These are phyloP conservation scores for Dendrobium officinale DNA, from an alignment of 106 monocot genomes.

Conservation along the genomic window DNA sequence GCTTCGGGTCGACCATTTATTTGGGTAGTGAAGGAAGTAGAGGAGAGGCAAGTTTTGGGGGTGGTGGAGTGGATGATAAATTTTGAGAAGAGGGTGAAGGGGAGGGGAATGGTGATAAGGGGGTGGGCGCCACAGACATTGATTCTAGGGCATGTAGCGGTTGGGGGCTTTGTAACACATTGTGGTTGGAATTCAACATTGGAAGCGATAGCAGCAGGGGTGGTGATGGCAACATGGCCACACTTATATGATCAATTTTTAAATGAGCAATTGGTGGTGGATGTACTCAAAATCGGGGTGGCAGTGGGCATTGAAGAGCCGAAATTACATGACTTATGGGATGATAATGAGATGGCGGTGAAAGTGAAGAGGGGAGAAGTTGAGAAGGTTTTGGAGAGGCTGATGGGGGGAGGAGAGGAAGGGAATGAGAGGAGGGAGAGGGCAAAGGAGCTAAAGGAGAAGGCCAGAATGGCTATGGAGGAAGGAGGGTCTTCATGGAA, in stretches of 20 bases:
- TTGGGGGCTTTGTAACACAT: slow-evolving; percentile 19
- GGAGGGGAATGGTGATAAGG: slow-evolving; percentile 12
- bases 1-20: slow-evolving; percentile 6
- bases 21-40: slow-evolving; percentile 10
- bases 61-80: slow-evolving; percentile 8
- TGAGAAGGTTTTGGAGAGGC: background rate
- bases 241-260: slow-evolving; percentile 18
- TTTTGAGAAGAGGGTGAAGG: background rate
- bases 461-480: background rate
- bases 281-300: slow-evolving; percentile 12
- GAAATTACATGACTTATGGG: background rate
- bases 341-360: too few species aligned
- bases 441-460: background rate
- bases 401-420: slow-evolving; percentile 5
- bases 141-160: slow-evolving; percentile 27
- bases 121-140: slow-evolving; percentile 22
- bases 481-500: slow-evolving; percentile 4
- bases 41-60: background rate
- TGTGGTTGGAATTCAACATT: background rate
- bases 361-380: background rate
- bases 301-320: background rate
- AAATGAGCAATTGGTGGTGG: slow-evolving; percentile 14
- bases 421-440: background rate
- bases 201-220: background rate
- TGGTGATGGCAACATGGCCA: slow-evolving; percentile 18